Evolutionary conservation across 768 basidiomycete genomes (phyloP).

Genomic region (Naganishia antarctica): DNA sequence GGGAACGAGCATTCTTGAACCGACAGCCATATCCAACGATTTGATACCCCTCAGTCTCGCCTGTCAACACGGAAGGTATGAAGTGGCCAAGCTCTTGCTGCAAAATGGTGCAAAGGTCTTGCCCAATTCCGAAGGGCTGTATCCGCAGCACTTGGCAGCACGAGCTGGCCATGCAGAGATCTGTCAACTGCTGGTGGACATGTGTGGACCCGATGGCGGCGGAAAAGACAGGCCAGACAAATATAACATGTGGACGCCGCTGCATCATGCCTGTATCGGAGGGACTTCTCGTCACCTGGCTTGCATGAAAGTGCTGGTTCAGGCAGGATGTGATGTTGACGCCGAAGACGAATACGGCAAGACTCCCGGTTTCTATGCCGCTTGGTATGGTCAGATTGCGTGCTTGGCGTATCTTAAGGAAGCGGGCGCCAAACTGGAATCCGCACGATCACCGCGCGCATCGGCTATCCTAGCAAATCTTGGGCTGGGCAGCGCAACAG

Average conservation of each 20-base stretch:
- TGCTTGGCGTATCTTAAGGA: slow-evolving; percentile 42
- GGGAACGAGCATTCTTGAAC: slow-evolving; percentile 58
- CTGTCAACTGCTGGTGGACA: slow-evolving; percentile 65
- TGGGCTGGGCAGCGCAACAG: slow-evolving; percentile 12
- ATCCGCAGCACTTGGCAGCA: slow-evolving; percentile 91
- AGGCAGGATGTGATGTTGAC: slow-evolving; percentile 71
- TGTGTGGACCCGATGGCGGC: slow-evolving; percentile 53
- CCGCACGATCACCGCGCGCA: slow-evolving; percentile 10
- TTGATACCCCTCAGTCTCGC: slow-evolving; percentile 84
- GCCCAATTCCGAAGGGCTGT: slow-evolving; percentile 92
- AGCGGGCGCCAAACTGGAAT: slow-evolving; percentile 37
- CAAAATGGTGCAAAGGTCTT: slow-evolving; percentile 69
- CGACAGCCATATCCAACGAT: slow-evolving; percentile 59
- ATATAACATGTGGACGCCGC: slow-evolving; percentile 96
- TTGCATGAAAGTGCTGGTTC: slow-evolving; percentile 72
- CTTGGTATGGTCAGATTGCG: slow-evolving; percentile 68
- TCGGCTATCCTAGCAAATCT: slow-evolving; percentile 31
- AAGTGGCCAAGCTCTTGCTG: slow-evolving; percentile 72
- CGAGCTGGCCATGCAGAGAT: slow-evolving; percentile 84
- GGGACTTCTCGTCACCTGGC: slow-evolving; percentile 57
- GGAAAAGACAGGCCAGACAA: slow-evolving; percentile 86
- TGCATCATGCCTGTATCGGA: slow-evolving; percentile 88
- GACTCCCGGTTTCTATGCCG: slow-evolving; percentile 84
- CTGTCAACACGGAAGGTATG: slow-evolving; percentile 79
- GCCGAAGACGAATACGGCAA: slow-evolving; percentile 77